Conservation (phyloP, 2,329 filamentous ascomycete genomes). For the Cladosporium sp. region DNA sequence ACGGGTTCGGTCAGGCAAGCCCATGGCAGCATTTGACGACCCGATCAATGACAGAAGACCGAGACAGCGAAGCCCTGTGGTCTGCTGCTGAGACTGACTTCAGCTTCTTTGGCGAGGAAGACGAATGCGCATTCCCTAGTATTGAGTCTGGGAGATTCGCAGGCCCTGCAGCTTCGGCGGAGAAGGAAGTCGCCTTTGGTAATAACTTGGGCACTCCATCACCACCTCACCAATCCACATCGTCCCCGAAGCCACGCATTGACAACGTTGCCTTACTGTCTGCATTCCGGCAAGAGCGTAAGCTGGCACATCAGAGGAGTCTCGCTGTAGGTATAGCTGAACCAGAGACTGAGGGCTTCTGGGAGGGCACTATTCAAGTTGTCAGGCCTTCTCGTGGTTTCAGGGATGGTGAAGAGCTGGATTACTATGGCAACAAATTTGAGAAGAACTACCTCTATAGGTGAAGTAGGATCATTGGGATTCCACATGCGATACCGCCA, state of each 20-base stretch:
- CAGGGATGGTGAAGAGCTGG: constrained; percentile 34
- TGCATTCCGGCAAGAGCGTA: constrained; percentile 55
- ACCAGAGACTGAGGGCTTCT: constrained; percentile 55
- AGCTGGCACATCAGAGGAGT: constrained; percentile 47
- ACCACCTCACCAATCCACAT: not conserved
- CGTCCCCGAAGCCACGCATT: constrained; percentile 24
- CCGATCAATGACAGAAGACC: constrained; percentile 59
- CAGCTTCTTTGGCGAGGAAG: constrained; percentile 60
- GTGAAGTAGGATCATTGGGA: constrained; percentile 17
- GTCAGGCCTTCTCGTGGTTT: constrained; percentile 42
- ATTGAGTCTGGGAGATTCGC: constrained; percentile 28
- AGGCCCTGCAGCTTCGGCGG: constrained; percentile 19
- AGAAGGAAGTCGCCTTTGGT: constrained; percentile 30
- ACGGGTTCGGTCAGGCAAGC: constrained; percentile 36
- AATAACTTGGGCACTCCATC: not conserved
- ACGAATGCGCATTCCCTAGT: constrained; percentile 41
- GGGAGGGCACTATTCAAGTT: constrained; percentile 60
- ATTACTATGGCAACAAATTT: constrained; percentile 38
- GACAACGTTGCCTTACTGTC: constrained; percentile 58
- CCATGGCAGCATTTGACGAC: constrained; percentile 48
- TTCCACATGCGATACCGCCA: not conserved
- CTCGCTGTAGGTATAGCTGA: constrained; percentile 37
- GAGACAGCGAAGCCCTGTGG: constrained; percentile 61
- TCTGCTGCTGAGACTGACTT: constrained; percentile 60
- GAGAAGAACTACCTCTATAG: constrained; percentile 32